These are phyloP conservation scores for Speleostelium caveatum DNA, from an alignment of 78 protist genomes.

Conservation along the genomic window DNA sequence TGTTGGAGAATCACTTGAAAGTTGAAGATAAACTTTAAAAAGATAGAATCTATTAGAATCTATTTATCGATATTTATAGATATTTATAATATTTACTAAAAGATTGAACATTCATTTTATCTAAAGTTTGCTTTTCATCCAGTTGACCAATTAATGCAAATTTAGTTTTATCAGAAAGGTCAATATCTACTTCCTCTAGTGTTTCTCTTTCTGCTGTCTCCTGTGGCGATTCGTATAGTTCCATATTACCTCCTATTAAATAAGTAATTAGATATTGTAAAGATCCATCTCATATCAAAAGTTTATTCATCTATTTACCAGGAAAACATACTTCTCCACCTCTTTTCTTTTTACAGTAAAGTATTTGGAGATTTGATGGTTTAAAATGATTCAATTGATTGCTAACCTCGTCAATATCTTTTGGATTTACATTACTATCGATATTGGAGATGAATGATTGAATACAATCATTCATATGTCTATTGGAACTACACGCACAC, in stretches of 20 bases:
- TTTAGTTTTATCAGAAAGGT: not conserved
- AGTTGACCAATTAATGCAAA: slow-evolving; percentile 27
- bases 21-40: slow-evolving; percentile 66
- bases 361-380: slow-evolving; percentile 1
- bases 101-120: slow-evolving; percentile 25
- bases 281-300: slow-evolving; percentile 2
- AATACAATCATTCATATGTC: slow-evolving; percentile 22
- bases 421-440: not conserved
- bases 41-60: not conserved
- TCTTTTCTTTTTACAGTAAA: slow-evolving; percentile 5
- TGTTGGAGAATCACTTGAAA: not conserved
- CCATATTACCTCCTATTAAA: not conserved
- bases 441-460: slow-evolving; percentile 7
- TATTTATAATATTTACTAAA: slow-evolving; percentile 19
- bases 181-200: slow-evolving; percentile 20
- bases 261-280: not conserved
- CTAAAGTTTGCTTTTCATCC: slow-evolving; percentile 48
- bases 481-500: not conserved
- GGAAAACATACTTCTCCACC: slow-evolving; percentile 58
- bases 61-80: not conserved
- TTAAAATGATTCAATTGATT: too few relatives aligned
- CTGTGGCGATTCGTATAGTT: not conserved
- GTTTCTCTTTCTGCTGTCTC: slow-evolving; percentile 71
- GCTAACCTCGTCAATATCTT: not conserved
- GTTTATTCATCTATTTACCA: slow-evolving; percentile 29